These are phyloP conservation scores for Salvia sclarea DNA, from an alignment of 305 asterid genomes.

Conservation along the genomic window DNA sequence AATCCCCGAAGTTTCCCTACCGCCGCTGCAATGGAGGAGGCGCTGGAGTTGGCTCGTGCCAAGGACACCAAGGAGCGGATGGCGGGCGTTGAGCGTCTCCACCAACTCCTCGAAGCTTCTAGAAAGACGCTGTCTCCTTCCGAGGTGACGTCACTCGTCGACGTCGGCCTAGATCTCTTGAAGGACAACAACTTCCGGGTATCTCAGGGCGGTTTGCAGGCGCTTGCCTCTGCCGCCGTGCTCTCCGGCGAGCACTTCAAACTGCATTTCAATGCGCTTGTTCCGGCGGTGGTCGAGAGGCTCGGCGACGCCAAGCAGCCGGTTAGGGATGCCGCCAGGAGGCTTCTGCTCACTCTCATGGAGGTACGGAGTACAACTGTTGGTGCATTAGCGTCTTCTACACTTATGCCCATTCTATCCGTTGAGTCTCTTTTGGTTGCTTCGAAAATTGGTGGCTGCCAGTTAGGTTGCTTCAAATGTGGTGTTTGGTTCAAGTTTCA, in stretches of 20 bases:
- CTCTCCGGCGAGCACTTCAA: constrained; percentile 93
- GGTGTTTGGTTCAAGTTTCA: constrained; percentile 20
- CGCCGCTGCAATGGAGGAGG: constrained; percentile 82
- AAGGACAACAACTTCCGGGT: constrained; percentile 93
- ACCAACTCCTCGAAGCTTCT: constrained; percentile 90
- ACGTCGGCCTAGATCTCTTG: constrained; percentile 88
- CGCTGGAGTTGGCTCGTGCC: constrained; percentile 84
- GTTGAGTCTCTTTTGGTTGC: constrained; percentile 16
- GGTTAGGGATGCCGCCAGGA: constrained; percentile 87
- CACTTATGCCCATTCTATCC: constrained; percentile 4
- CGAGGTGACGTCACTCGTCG: constrained; percentile 87
- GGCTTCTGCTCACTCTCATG: constrained; percentile 90
- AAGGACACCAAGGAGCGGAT: constrained; percentile 98
- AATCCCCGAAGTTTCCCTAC: constrained; percentile 19
- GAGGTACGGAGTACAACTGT: constrained; percentile 54
- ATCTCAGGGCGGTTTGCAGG: constrained; percentile 90
- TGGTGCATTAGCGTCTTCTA: constrained; percentile 19
- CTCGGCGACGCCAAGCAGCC: constrained; percentile 95
- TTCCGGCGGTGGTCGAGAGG: constrained; percentile 93
- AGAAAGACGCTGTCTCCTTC: constrained; percentile 68
- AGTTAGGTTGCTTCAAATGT: constrained; percentile 21
- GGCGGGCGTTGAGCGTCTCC: constrained; percentile 97
- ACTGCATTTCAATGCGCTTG: constrained; percentile 92
- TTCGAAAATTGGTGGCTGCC: constrained; percentile 1
- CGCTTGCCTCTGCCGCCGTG: constrained; percentile 91